Evolutionary conservation across 257 asterid genomes (phyloP), one percentile per base, ranked within the genome.

Genomic region (Linaria vulgaris): DNA sequence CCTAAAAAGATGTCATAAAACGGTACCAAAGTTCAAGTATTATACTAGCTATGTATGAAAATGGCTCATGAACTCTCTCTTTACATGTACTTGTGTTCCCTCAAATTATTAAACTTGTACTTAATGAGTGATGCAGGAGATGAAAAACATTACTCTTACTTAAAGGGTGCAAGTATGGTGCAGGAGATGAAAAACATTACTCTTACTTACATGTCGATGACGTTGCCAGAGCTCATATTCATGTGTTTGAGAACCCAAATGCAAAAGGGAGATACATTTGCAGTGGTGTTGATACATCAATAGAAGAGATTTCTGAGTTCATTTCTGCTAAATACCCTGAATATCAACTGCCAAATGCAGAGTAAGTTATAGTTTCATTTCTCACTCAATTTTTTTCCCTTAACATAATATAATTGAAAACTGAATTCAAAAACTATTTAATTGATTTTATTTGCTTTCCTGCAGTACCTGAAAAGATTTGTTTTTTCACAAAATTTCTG

Each of bases 221-320:
- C 45, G 52, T 71, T 25, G 78, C 69, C 4, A 68, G 74, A 16
- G 82, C 82, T 46, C 85, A 76, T 19, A 74, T 76, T 1, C 71
- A 67, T 13, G 63, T 80, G 0, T 64, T 80, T 12, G 85, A 76
- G 70, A 5, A 59, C 22, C 76, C 70, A 10, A 0, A 64, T 16
- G 82, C 79, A 15, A 74, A 68, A 9, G 80, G 82, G 45, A 71
- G 80, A 24, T 76, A 71, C 30, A 54, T 80, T 30, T 80, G 80
- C 52, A 61, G 78, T 51, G 74, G 71, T 59, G 30, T 59, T 31
- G 80, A 74, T 1, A 45, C 62, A 6, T 47, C 70, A 1, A 31
- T 63, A 2, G 8, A 73, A 1, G 56, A 76, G 9, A 8, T 76
- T 51, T 24, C 55, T 12, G 61, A 67, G 44, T 73, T 67, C 68